These are phyloP conservation scores for Fusarium nurragi DNA, from an alignment of 2,329 filamentous ascomycete genomes.

Conservation along the genomic window DNA sequence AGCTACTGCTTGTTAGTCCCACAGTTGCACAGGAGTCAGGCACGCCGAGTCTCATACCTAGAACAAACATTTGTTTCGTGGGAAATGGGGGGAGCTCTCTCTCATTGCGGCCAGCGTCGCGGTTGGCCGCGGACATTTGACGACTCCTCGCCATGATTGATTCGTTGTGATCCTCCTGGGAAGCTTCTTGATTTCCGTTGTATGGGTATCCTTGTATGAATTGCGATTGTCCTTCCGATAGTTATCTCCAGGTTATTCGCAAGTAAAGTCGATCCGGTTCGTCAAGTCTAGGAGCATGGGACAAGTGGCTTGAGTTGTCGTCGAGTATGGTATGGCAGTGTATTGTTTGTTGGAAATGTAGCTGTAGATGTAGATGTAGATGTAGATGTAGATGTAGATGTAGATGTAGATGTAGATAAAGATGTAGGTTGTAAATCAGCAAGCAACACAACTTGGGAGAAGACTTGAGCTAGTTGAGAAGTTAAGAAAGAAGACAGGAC, in stretches of 20 bases:
- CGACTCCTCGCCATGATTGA: slow-evolving; percentile 46
- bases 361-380: not conserved
- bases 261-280: slow-evolving; percentile 14
- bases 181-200: slow-evolving; percentile 1
- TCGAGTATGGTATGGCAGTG: slow-evolving; percentile 14
- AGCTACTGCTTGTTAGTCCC: slow-evolving; percentile 60
- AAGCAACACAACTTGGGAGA: slow-evolving; percentile 2
- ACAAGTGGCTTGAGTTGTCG: slow-evolving; percentile 22
- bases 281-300: slow-evolving; percentile 1
- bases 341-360: not conserved
- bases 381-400: not conserved
- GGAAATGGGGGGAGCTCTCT: slow-evolving; percentile 50
- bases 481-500: slow-evolving; percentile 17
- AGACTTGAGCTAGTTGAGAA: slow-evolving; percentile 14
- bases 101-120: slow-evolving; percentile 36
- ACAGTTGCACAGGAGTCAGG: not conserved
- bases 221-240: not conserved
- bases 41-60: slow-evolving; percentile 51
- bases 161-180: slow-evolving; percentile 20
- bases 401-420: no score
- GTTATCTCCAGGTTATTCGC: slow-evolving; percentile 6
- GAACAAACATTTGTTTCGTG: slow-evolving; percentile 60
- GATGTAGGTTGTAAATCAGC: not conserved
- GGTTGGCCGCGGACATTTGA: slow-evolving; percentile 38
- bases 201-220: slow-evolving; percentile 1